Evolutionary conservation across 2,329 filamentous ascomycete species (phyloP).

Genomic region (Fusarium sp.): DNA sequence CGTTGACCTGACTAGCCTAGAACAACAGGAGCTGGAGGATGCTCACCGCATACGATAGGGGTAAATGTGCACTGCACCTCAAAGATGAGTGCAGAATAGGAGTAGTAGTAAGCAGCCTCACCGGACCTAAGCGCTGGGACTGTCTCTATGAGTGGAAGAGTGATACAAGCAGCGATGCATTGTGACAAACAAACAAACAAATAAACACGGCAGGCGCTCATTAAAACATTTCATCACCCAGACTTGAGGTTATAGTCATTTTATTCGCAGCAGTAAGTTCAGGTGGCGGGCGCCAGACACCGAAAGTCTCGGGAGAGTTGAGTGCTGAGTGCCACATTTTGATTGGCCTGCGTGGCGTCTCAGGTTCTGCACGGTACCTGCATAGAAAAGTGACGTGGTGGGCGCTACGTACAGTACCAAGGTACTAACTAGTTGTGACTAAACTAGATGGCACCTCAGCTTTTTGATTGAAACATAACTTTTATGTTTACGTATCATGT

Average conservation of each 20-base stretch:
- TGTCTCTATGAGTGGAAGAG: neutral
- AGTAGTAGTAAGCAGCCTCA: conserved; percentile 14
- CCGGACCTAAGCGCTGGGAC: conserved; percentile 10
- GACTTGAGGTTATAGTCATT: conserved; percentile 7
- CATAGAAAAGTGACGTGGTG: conserved; percentile 43
- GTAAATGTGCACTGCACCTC: neutral
- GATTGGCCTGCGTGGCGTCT: conserved; percentile 52
- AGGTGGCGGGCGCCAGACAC: conserved; percentile 37
- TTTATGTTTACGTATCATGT: conserved; percentile 11
- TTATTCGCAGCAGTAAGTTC: conserved; percentile 16
- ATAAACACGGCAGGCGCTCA: neutral
- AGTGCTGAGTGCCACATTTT: conserved; percentile 18
- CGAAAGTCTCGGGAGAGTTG: conserved; percentile 31
- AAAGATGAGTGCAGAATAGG: neutral
- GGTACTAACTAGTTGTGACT: neutral
- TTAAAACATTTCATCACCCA: conserved; percentile 7
- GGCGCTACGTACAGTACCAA: conserved; percentile 12
- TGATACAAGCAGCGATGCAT: neutral
- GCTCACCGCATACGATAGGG: conserved; percentile 23
- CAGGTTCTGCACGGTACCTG: conserved; percentile 48
- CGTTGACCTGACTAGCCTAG: neutral
- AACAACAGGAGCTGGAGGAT: neutral
- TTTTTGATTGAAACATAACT: conserved; percentile 13
- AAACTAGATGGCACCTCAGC: neutral
- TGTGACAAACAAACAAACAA: neutral